These are phyloP conservation scores for Salvia sclarea DNA, from an alignment of 305 asterid species.

Conservation along the genomic window DNA sequence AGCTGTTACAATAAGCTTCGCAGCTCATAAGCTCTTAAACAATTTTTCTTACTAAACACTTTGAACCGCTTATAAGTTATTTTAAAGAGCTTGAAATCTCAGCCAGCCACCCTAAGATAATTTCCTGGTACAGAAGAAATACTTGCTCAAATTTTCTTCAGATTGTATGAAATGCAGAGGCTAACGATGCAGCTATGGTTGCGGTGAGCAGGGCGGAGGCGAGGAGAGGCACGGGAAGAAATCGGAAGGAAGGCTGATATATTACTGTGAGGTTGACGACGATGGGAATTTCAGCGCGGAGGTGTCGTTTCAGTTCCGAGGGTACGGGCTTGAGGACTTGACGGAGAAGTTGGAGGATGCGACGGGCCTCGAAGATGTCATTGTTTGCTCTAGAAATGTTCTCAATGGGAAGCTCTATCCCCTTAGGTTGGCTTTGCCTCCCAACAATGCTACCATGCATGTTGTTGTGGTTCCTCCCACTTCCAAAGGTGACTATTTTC, in stretches of 20 bases:
- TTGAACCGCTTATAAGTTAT: too few species aligned
- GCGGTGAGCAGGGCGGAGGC: constrained; percentile 39
- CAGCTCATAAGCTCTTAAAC: too few species aligned
- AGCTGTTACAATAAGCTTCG: too few species aligned
- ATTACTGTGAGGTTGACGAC: constrained; percentile 63
- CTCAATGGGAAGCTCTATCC: constrained; percentile 73
- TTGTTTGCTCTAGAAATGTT: constrained; percentile 61
- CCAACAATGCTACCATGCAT: constrained; percentile 79
- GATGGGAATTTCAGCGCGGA: constrained; percentile 54
- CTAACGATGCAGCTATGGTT: not conserved
- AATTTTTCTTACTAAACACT: too few species aligned
- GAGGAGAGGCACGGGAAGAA: constrained; percentile 40
- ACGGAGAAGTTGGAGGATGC: constrained; percentile 63
- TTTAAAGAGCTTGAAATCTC: too few species aligned
- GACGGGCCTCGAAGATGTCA: constrained; percentile 62
- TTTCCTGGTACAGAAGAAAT: too few species aligned
- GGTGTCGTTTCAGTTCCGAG: constrained; percentile 60
- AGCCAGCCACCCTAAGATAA: too few species aligned
- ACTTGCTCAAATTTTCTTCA: too few species aligned
- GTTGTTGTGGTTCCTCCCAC: constrained; percentile 78
- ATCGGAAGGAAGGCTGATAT: constrained; percentile 66
- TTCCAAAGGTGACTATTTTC: constrained; percentile 47
- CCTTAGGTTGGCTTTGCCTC: constrained; percentile 80
- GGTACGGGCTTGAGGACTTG: constrained; percentile 66
- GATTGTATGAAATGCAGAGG: too few species aligned